A percentile compares a stretch with the other conserved stretches of the same genome.
These are phyloP conservation scores for Komagataella pastoris DNA, from an alignment of 805 yeast species.

Conservation along the genomic window DNA sequence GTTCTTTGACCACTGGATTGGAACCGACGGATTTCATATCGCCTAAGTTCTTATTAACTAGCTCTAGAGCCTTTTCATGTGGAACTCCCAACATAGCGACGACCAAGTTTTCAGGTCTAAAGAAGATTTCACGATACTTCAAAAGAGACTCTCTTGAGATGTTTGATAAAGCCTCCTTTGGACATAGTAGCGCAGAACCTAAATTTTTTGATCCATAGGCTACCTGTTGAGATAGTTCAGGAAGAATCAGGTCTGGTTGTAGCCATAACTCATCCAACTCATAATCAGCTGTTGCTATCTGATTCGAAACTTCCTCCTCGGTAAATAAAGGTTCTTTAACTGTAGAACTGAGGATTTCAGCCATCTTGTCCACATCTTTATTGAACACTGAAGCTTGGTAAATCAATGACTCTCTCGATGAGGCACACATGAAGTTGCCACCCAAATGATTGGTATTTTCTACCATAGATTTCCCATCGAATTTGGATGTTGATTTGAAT, in stretches of 20 bases:
- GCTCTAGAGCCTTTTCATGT: conserved; percentile 50
- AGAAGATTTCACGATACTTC: conserved; percentile 49
- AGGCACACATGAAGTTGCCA: conserved; percentile 88
- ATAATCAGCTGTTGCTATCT: conserved; percentile 58
- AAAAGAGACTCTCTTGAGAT: conserved; percentile 40
- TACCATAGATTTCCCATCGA: conserved; percentile 56
- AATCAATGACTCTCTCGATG: conserved; percentile 82
- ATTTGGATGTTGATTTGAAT: conserved; percentile 53
- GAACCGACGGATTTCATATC: conserved; percentile 28
- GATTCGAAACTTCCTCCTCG: conserved; percentile 60
- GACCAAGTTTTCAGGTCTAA: conserved; percentile 69
- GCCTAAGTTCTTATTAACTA: conserved; percentile 53
- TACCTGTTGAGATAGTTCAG: conserved; percentile 79
- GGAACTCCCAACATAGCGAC: conserved; percentile 82
- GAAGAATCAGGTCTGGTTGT: conserved; percentile 75
- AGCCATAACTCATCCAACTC: conserved; percentile 75
- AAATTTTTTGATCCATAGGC: conserved; percentile 65
- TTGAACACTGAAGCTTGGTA: conserved; percentile 94
- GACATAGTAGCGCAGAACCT: conserved; percentile 81
- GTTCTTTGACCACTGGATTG: conserved; percentile 15
- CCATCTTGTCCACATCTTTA: conserved; percentile 69
- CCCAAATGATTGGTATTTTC: conserved; percentile 69
- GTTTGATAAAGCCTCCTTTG: conserved; percentile 46
- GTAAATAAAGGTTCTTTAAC: conserved; percentile 58
- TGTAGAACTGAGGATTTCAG: conserved; percentile 63